Evolutionary conservation across 306 rosid species (phyloP).

Genomic region (Fragaria nilgerrensis): DNA sequence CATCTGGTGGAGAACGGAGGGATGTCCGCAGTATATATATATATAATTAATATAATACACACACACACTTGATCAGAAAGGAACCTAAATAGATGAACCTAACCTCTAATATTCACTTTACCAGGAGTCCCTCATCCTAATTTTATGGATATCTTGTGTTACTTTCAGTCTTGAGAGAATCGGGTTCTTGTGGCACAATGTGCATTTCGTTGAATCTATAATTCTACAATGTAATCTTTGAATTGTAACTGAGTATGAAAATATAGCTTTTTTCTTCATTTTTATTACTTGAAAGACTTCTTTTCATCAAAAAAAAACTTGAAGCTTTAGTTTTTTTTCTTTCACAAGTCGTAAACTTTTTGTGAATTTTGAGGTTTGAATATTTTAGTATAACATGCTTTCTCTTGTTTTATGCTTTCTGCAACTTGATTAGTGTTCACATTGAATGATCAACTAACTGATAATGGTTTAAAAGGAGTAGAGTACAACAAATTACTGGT

Average conservation of each 20-base stretch:
- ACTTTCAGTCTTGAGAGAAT: background rate
- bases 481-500: slow-evolving; percentile 86
- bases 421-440: slow-evolving; percentile 20
- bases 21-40: no score
- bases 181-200: background rate
- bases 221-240: background rate
- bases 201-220: background rate
- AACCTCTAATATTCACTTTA: no score
- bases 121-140: background rate
- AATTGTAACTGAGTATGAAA: background rate
- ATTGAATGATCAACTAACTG: slow-evolving; percentile 33
- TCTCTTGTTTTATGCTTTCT: slow-evolving; percentile 2
- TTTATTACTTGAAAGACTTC: background rate
- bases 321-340: background rate
- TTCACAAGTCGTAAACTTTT: background rate
- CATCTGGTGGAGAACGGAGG: no score
- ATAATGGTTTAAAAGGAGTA: slow-evolving; percentile 60
- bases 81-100: no score
- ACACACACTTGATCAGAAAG: no score
- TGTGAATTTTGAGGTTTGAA: background rate
- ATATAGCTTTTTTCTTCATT: background rate
- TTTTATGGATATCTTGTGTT: background rate
- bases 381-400: background rate
- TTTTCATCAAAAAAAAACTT: background rate
- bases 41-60: no score